phyloP scores from a whole-genome alignment of 495 filamentous ascomycete genomes.

The Aspergillus conjunctus region DNA sequence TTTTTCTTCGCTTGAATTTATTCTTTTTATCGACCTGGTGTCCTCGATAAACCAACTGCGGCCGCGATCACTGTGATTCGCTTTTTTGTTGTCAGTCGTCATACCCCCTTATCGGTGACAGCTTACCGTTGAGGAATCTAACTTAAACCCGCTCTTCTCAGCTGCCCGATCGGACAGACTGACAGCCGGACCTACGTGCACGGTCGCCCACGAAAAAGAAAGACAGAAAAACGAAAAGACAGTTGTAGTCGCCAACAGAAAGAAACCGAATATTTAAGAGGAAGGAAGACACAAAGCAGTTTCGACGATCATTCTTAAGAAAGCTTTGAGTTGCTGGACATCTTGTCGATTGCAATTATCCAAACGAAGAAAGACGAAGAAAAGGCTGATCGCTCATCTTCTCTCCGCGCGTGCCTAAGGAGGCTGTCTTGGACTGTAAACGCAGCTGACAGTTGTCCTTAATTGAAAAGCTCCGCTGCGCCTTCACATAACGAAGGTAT shows the following conservation, averaged over 20 bases:
- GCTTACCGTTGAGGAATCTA: conserved; percentile 23
- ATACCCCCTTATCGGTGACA: conserved; percentile 25
- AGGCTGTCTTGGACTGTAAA: conserved; percentile 41
- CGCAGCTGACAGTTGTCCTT: conserved; percentile 38
- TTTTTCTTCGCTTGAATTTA: conserved; percentile 14
- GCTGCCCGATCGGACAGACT: conserved; percentile 25
- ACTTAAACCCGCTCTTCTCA: conserved; percentile 20
- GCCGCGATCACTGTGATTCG: conserved; percentile 2
- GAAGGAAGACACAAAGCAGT: conserved; percentile 8
- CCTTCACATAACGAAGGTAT: conserved; percentile 31
- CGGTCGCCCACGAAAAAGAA: conserved; percentile 14
- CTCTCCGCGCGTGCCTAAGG: conserved; percentile 31
- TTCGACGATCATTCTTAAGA: conserved; percentile 1
- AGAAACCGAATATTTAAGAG: neutral
- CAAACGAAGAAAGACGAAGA: conserved; percentile 9
- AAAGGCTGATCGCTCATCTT: conserved; percentile 47
- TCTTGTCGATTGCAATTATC: conserved; percentile 23
- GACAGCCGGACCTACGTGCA: conserved; percentile 9
- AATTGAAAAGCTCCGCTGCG: conserved; percentile 25
- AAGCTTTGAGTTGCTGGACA: conserved; percentile 14
- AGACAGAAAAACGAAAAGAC: conserved; percentile 4
- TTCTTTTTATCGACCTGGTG: conserved; percentile 24
- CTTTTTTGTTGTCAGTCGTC: conserved; percentile 18
- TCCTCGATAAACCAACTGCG: conserved; percentile 21
- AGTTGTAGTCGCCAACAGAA: neutral